Evolutionary conservation across 257 asterid species (phyloP).

Genomic region (Nyctanthes arbortristis): DNA sequence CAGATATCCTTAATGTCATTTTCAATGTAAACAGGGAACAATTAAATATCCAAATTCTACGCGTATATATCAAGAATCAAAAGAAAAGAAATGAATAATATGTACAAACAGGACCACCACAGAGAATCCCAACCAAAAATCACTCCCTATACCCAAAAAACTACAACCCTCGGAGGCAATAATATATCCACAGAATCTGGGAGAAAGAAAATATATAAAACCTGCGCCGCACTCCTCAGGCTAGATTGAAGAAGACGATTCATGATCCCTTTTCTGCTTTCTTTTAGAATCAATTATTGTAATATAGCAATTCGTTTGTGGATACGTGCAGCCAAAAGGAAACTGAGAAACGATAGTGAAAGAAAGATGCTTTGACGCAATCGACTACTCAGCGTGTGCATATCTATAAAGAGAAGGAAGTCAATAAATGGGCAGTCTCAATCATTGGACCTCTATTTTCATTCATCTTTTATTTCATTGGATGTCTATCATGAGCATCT

Average conservation of each 20-base stretch:
- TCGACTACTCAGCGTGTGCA: neutral
- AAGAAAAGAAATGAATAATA: neutral
- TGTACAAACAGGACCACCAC: no score
- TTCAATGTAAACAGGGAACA: neutral
- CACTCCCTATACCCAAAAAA: no score
- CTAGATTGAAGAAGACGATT: conserved; percentile 53
- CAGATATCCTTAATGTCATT: no score
- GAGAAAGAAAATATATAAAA: conserved; percentile 7
- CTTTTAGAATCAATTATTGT: neutral
- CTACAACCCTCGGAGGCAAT: no score
- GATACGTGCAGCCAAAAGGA: neutral
- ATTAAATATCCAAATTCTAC: neutral
- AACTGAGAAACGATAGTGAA: neutral
- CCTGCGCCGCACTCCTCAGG: conserved; percentile 52
- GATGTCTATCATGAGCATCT: no score
- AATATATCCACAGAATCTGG: neutral
- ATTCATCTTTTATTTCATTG: no score
- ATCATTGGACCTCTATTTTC: no score
- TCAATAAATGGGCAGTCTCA: neutral
- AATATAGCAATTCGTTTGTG: no score
- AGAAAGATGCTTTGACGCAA: neutral
- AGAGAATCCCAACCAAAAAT: neutral
- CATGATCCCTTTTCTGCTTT: conserved; percentile 22
- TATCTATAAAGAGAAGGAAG: neutral
- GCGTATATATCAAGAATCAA: neutral